Conservation (phyloP, 2,329 filamentous ascomycete genomes). For the Hypoxylon sp. region DNA sequence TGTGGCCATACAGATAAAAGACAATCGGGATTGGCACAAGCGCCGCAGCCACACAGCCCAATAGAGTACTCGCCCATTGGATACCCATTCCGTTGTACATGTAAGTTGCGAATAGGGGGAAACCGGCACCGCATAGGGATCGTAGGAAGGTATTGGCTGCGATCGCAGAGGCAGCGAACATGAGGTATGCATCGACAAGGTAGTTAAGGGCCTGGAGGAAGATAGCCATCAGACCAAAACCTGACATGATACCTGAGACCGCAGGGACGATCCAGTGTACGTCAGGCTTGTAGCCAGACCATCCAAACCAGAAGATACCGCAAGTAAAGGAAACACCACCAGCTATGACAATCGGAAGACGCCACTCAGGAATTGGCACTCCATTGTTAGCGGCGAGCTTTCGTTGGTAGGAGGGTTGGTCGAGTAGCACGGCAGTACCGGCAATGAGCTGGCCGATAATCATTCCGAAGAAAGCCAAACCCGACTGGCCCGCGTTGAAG, state of each 20-base stretch:
- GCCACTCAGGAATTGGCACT: conserved; percentile 72
- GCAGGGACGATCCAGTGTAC: conserved; percentile 73
- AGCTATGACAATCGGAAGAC: conserved; percentile 67
- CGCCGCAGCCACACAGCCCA: conserved; percentile 66
- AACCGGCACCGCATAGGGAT: conserved; percentile 78
- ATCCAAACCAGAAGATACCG: conserved; percentile 82
- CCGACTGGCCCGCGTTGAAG: conserved; percentile 73
- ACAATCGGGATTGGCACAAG: conserved; percentile 70
- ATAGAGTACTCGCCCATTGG: conserved; percentile 67
- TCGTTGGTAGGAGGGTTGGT: conserved; percentile 72
- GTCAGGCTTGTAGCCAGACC: conserved; percentile 67
- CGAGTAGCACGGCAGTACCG: conserved; percentile 68
- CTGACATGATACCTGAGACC: conserved; percentile 69
- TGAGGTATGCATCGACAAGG: conserved; percentile 77
- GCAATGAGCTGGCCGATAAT: conserved; percentile 75
- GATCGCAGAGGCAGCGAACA: conserved; percentile 80
- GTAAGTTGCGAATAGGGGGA: conserved; percentile 80
- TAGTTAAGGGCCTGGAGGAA: conserved; percentile 86
- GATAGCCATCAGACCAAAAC: conserved; percentile 82
- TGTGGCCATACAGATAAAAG: conserved; percentile 68
- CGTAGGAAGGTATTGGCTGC: conserved; percentile 85
- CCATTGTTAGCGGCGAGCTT: conserved; percentile 74
- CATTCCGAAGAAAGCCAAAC: conserved; percentile 88
- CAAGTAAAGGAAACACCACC: conserved; percentile 67
- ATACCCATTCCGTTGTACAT: conserved; percentile 72